Evolutionary conservation across 306 rosid genomes (phyloP).

Genomic region (Begonia peltatifolia): DNA sequence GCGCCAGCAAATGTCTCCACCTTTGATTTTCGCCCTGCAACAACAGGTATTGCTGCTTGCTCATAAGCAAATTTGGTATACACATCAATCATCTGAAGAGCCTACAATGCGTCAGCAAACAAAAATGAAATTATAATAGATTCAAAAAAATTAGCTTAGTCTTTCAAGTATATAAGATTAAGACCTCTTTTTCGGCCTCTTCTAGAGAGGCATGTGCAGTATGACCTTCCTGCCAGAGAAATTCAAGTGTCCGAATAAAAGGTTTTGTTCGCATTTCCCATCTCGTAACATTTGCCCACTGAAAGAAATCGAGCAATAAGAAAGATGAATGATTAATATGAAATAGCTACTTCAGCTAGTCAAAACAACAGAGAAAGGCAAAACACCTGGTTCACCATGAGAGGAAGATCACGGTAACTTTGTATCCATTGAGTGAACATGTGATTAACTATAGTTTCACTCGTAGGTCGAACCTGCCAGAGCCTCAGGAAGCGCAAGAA

Average conservation of each 20-base stretch:
- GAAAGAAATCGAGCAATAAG: conserved; percentile 15
- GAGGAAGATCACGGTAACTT: conserved; percentile 95
- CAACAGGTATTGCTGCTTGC: conserved; percentile 91
- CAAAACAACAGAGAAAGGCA: conserved; percentile 7
- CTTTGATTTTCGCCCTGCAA: conserved; percentile 88
- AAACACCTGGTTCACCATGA: conserved; percentile 71
- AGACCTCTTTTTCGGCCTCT: conserved; percentile 94
- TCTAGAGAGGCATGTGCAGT: conserved; percentile 84
- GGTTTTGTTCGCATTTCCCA: conserved; percentile 99
- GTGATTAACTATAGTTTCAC: conserved; percentile 94
- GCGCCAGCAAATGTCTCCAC: conserved; percentile 99
- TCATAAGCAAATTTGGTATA: conserved; percentile 83
- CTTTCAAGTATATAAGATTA: conserved; percentile 7
- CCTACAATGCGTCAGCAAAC: conserved; percentile 49
- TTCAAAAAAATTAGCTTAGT: background rate
- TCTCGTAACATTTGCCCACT: conserved; percentile 98
- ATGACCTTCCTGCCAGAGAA: conserved; percentile 99
- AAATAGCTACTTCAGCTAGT: conserved; percentile 2
- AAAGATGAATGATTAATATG: conserved; percentile 3
- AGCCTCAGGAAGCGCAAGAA: conserved; percentile 77
- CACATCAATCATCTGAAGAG: conserved; percentile 85
- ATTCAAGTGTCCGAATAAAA: conserved; percentile 87
- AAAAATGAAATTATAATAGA: background rate
- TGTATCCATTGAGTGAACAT: conserved; percentile 98
- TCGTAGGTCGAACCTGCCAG: conserved; percentile 90